Evolutionary conservation across 371 early-diverging fungal species (phyloP).

Genomic region (Umbelopsis sp.): DNA sequence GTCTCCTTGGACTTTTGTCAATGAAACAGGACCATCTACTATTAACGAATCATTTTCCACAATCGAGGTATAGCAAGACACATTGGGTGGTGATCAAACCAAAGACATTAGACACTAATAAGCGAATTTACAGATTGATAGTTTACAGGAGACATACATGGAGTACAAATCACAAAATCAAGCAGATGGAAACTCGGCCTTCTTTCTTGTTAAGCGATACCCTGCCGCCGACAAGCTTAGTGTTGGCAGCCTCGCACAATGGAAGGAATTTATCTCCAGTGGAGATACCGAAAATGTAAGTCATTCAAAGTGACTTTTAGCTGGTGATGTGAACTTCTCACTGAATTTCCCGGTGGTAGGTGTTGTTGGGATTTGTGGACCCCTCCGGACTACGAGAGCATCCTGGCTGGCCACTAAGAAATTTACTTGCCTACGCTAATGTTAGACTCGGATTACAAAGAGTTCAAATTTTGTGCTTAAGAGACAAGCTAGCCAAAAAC

Average conservation of each 20-base stretch:
- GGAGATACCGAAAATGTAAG: slow-evolving; percentile 22
- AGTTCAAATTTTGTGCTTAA: slow-evolving; percentile 75
- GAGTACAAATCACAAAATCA: slow-evolving; percentile 18
- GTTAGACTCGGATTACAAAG: slow-evolving; percentile 43
- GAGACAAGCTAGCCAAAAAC: slow-evolving; percentile 48
- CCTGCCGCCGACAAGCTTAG: not conserved
- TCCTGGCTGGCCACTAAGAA: slow-evolving; percentile 93
- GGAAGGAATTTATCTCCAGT: slow-evolving; percentile 28
- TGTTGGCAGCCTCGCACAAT: slow-evolving; percentile 35
- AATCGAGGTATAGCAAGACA: slow-evolving; percentile 27
- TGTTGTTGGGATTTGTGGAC: slow-evolving; percentile 80
- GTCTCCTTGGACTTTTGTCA: slow-evolving; percentile 25
- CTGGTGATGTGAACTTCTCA: not conserved
- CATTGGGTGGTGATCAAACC: no score
- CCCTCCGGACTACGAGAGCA: slow-evolving; percentile 68
- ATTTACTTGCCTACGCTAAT: slow-evolving; percentile 73
- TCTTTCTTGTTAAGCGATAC: slow-evolving; percentile 18
- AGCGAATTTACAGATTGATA: not conserved
- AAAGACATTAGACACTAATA: not conserved
- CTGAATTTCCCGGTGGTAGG: slow-evolving; percentile 21
- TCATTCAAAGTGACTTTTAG: not conserved
- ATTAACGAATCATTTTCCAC: slow-evolving; percentile 30
- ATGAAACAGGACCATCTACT: slow-evolving; percentile 17
- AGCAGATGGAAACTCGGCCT: slow-evolving; percentile 7
- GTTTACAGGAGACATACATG: not conserved